These are phyloP conservation scores for Glycyrrhiza uralensis DNA, from an alignment of 306 rosid genomes.

Conservation along the genomic window DNA sequence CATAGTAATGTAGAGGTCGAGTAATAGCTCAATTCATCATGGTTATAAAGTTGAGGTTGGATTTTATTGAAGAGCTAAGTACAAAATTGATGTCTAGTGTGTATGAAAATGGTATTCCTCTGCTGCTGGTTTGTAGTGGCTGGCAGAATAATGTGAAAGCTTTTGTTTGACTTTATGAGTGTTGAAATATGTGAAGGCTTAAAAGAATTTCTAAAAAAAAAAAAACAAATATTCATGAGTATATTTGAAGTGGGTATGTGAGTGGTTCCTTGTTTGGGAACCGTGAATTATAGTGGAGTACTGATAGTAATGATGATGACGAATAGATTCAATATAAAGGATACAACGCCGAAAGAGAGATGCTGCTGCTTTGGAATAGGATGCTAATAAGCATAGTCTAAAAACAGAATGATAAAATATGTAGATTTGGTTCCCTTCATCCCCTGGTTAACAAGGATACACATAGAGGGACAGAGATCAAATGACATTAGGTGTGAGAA, in stretches of 20 bases:
- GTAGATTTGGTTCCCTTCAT: no score
- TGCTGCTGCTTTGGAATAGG: constrained; percentile 4
- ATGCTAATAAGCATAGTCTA: not conserved
- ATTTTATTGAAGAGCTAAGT: not conserved
- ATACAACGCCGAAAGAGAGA: constrained; percentile 11
- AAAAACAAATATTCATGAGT: not conserved
- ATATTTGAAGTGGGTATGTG: not conserved
- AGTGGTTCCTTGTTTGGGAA: not conserved
- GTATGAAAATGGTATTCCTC: not conserved
- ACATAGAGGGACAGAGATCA: no score
- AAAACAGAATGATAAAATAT: not conserved
- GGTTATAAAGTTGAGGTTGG: not conserved
- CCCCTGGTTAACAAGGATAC: no score
- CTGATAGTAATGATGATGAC: not conserved
- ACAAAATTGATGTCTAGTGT: not conserved
- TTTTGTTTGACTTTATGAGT: not conserved
- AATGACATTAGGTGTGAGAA: no score
- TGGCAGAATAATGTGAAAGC: not conserved
- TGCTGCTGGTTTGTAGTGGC: not conserved
- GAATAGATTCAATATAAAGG: constrained; percentile 25
- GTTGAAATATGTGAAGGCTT: not conserved
- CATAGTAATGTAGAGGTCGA: not conserved
- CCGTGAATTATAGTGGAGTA: not conserved
- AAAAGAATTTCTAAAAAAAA: not conserved
- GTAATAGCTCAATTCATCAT: not conserved